Base-by-base conservation (phyloP, 1,284 basidiomycete species). In the Pseudozyma pruni region DNA sequence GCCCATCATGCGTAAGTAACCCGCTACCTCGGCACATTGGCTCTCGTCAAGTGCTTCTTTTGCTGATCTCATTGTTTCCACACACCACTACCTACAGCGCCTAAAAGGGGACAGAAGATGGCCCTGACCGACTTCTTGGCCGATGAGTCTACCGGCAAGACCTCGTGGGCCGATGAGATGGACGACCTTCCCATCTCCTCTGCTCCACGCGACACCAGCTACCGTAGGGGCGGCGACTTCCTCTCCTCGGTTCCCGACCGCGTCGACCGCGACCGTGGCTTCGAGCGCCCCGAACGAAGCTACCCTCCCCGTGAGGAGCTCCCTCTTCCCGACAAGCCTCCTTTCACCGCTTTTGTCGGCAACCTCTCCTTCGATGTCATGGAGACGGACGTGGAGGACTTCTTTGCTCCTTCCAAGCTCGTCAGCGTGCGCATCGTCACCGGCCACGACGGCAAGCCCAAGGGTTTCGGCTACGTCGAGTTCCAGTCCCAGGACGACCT, bases 401-500 rank as follows among this genome's bases (percentile, higher is more conserved):
- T 94, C 84, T 82, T 83, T 61, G 54, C 74, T 27, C 75, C 81
- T 31, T 49, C 73, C 48, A 73, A 74, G 47, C 87, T 89, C 66
- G 90, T 91, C 82, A 90, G 90, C 22, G 88, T 94, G 70, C 94
- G 97, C 85, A 90, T 98, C 70, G 94, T 98, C 83, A 90, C 88
- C 76, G 94, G 94, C 78, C 87, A 89, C 56, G 84, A 85, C 44
- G 93, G 94, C 52, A 93, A 93, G 83, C 91, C 93, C 31, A 98
- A 97, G 84, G 96, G 96, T 1, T 98, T 97, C 84, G 96, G 95
- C 31, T 98, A 98, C 82, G 89, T 98, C 69, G 95, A 99, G 83
- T 98, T 98, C 80, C 87, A 86, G 34, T 89, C 90, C 50, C 82
- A 93, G 57, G 91, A 94, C 34, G 89, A 88, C 40, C 86, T 98